phyloP scores from a whole-genome alignment of 805 yeast genomes.

The Hanseniaspora lindneri region DNA sequence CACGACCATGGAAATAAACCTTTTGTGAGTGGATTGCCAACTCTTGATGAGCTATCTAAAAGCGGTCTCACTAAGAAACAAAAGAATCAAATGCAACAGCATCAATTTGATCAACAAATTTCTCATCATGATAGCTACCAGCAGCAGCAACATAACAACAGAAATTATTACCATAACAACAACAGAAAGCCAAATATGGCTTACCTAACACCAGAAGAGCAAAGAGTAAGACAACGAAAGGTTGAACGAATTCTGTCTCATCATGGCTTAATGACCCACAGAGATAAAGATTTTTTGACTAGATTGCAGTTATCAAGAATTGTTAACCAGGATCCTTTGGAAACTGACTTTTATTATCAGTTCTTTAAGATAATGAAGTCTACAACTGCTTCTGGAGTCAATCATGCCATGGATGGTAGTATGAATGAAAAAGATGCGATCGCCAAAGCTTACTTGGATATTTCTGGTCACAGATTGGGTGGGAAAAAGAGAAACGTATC shows the following conservation, averaged over 20 bases:
- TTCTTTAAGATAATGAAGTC: slow-evolving; percentile 65
- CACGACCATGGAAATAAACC: not conserved
- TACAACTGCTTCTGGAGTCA: slow-evolving; percentile 2
- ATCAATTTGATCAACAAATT: not conserved
- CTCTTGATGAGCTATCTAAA: slow-evolving; percentile 12
- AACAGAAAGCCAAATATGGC: slow-evolving; percentile 22
- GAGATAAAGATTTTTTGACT: slow-evolving; percentile 91
- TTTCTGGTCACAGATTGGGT: slow-evolving; percentile 81
- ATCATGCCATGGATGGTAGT: slow-evolving; percentile 20
- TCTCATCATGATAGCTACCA: not conserved
- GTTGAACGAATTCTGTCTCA: slow-evolving; percentile 64
- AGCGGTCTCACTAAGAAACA: slow-evolving; percentile 11
- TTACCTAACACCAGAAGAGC: slow-evolving; percentile 58
- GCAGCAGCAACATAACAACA: not conserved
- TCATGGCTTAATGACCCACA: slow-evolving; percentile 92
- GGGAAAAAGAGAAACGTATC: slow-evolving; percentile 77
- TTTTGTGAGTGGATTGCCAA: slow-evolving; percentile 3
- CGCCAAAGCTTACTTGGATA: slow-evolving; percentile 84
- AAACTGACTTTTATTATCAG: slow-evolving; percentile 92
- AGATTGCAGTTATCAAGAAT: slow-evolving; percentile 89
- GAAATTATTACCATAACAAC: slow-evolving; percentile 1
- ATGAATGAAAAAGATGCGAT: slow-evolving; percentile 56
- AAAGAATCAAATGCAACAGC: slow-evolving; percentile 12
- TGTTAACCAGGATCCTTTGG: slow-evolving; percentile 93
- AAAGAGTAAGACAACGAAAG: slow-evolving; percentile 60